Conservation (phyloP, 345 rosid genomes). For the Populus euphratica region DNA sequence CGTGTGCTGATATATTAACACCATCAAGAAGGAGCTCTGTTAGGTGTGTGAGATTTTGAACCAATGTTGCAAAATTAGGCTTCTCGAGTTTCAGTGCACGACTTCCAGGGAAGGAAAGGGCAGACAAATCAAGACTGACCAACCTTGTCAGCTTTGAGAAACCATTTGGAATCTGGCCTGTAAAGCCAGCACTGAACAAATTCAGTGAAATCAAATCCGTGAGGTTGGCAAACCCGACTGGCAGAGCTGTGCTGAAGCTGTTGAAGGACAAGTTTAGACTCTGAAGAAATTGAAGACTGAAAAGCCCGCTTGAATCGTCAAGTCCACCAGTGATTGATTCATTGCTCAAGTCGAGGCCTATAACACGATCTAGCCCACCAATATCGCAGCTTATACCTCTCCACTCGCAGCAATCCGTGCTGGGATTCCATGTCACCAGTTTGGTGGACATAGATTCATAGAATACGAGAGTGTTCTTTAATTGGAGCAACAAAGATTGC, state of each 20-base stretch:
- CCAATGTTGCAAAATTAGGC: conserved; percentile 27
- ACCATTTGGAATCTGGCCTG: conserved; percentile 33
- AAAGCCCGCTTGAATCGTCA: conserved; percentile 34
- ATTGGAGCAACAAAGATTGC: conserved; percentile 28
- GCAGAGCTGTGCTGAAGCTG: conserved; percentile 16
- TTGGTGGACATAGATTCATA: background rate
- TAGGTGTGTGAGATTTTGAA: conserved; percentile 22
- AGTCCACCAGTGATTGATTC: conserved; percentile 31
- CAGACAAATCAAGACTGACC: conserved; percentile 45
- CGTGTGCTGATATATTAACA: conserved; percentile 21
- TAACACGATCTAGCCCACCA: conserved; percentile 32
- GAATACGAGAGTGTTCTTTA: conserved; percentile 28
- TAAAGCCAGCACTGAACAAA: conserved; percentile 38
- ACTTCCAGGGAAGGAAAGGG: background rate
- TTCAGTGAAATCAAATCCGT: conserved; percentile 31
- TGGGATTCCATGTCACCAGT: conserved; percentile 30
- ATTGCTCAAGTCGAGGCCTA: conserved; percentile 36
- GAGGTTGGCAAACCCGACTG: conserved; percentile 30
- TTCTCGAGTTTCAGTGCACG: conserved; percentile 22
- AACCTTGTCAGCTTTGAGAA: conserved; percentile 35
- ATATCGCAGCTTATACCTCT: conserved; percentile 41
- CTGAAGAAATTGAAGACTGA: conserved; percentile 35
- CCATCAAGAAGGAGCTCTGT: conserved; percentile 34
- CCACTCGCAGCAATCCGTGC: conserved; percentile 38
- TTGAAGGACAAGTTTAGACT: conserved; percentile 40